A percentile compares a stretch with the other conserved stretches of the same genome.
Conservation (phyloP, 2,329 filamentous ascomycete genomes). For the Ophiostoma novo-ulmi region DNA sequence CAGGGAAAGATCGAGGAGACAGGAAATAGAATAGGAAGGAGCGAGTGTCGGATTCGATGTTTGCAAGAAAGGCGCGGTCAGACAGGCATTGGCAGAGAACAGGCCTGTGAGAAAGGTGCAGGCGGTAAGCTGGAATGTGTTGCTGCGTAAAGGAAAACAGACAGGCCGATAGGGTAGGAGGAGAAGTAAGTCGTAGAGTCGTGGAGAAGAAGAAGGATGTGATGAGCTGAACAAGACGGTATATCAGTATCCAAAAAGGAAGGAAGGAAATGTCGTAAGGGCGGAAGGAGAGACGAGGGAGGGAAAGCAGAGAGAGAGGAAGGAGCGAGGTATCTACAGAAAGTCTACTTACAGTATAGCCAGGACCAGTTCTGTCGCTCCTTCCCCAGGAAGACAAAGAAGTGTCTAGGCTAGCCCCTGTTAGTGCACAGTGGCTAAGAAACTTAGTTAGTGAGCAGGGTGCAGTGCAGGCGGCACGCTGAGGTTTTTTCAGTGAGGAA, state of each 20-base stretch:
- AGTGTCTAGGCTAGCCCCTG: background rate
- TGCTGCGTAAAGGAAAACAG: background rate
- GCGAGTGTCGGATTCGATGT: background rate
- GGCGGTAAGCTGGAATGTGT: background rate
- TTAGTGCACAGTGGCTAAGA: background rate
- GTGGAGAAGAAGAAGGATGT: background rate
- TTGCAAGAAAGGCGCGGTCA: conserved; percentile 14
- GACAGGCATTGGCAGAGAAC: conserved; percentile 7
- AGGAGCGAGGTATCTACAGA: background rate
- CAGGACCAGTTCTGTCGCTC: background rate
- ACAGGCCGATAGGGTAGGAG: background rate
- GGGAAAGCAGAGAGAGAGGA: background rate
- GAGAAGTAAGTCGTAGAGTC: background rate
- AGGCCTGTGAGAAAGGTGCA: background rate
- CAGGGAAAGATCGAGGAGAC: background rate
- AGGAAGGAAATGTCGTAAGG: background rate
- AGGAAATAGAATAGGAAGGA: background rate
- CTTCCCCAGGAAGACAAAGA: conserved; percentile 1
- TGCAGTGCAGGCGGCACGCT: background rate
- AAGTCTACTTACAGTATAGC: background rate
- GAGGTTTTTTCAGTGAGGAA: background rate
- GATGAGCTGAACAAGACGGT: background rate
- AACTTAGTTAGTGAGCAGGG: background rate
- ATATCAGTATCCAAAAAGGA: background rate
- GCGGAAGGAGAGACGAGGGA: background rate